These are phyloP conservation scores for Metschnikowia santaceciliae DNA, from an alignment of 805 yeast species.

Conservation along the genomic window DNA sequence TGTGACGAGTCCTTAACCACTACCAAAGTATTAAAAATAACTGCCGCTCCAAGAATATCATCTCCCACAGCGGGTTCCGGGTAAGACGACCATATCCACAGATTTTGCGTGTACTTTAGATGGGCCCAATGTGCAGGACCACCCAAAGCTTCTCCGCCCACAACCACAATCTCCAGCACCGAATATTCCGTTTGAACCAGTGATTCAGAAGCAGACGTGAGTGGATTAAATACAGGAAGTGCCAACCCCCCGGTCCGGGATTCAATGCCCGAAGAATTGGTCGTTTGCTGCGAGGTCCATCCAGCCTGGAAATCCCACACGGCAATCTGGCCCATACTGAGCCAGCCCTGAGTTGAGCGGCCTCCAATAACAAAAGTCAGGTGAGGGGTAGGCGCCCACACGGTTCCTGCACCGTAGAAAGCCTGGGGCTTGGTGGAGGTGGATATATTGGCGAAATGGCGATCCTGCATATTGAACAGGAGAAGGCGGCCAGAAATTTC, in stretches of 20 bases:
- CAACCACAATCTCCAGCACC: constrained; percentile 43
- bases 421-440: constrained; percentile 53
- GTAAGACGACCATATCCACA: constrained; percentile 38
- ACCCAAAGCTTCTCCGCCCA: constrained; percentile 55
- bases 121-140: constrained; percentile 41
- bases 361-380: constrained; percentile 65
- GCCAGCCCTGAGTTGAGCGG: constrained; percentile 58
- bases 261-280: constrained; percentile 33
- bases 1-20: constrained; percentile 28
- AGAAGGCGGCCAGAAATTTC: constrained; percentile 40
- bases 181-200: constrained; percentile 31
- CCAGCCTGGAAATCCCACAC: constrained; percentile 62
- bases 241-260: constrained; percentile 52
- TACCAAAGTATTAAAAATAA: constrained; percentile 48
- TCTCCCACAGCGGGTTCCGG: constrained; percentile 7
- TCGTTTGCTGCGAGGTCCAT: constrained; percentile 55
- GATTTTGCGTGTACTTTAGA: constrained; percentile 30
- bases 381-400: constrained; percentile 43
- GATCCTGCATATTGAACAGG: constrained; percentile 36
- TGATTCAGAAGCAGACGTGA: constrained; percentile 18
- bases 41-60: constrained; percentile 47
- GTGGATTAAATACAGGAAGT: constrained; percentile 48
- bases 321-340: constrained; percentile 69
- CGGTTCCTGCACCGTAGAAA: constrained; percentile 49
- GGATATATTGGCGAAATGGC: constrained; percentile 34